Conservation (phyloP, 1,284 basidiomycete genomes). For the Caloboletus inedulis region DNA sequence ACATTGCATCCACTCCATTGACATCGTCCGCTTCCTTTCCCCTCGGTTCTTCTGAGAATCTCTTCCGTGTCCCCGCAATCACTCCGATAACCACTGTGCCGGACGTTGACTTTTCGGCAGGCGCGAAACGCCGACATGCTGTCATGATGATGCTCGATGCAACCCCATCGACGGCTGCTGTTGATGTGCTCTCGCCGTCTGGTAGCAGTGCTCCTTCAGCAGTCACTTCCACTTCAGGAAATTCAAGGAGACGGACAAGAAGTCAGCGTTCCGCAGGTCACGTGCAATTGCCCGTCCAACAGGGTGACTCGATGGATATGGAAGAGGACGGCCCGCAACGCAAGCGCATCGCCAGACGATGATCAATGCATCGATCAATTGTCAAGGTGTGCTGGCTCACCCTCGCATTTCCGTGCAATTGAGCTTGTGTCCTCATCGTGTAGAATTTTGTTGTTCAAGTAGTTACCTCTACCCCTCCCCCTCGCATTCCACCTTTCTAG, state of each 20-base stretch:
- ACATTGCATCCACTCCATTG: conserved; percentile 14
- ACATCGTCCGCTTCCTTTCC: conserved; percentile 18
- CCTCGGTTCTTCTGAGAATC: conserved; percentile 28
- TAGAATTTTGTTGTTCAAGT: conserved; percentile 13
- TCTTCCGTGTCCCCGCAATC: conserved; percentile 22
- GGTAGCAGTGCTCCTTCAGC: conserved; percentile 15
- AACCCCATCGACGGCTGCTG: conserved; percentile 28
- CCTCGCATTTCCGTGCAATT: not conserved
- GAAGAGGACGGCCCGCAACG: conserved; percentile 58
- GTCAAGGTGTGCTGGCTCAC: not conserved
- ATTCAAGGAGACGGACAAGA: conserved; percentile 42
- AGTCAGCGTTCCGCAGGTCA: conserved; percentile 38
- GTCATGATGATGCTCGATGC: conserved; percentile 64
- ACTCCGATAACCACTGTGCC: conserved; percentile 19
- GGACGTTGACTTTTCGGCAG: conserved; percentile 35
- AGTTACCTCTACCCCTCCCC: conserved; percentile 1
- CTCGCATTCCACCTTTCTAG: conserved; percentile 3
- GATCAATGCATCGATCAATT: conserved; percentile 2
- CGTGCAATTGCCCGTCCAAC: conserved; percentile 38
- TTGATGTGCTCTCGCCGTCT: conserved; percentile 26
- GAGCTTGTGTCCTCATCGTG: not conserved
- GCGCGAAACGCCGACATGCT: conserved; percentile 52
- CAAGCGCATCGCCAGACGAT: conserved; percentile 52
- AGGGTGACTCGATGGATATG: conserved; percentile 53
- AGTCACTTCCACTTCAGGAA: conserved; percentile 21